Conservation (phyloP, 2,329 filamentous ascomycete genomes). For the Fusarium tricinctum region DNA sequence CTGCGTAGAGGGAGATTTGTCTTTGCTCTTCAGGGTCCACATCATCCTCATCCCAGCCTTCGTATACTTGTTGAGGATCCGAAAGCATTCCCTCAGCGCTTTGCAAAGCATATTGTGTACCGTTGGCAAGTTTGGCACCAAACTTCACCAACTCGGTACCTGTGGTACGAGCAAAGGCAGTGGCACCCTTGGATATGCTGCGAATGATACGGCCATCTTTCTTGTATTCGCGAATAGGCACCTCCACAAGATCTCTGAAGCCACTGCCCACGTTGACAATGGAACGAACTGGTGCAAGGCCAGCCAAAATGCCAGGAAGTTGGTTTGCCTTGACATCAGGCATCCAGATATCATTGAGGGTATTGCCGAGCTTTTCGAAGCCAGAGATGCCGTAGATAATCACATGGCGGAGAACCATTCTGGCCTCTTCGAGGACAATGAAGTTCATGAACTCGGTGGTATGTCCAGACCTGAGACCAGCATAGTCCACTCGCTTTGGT, state of each 20-base stretch:
- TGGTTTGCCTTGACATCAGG: slow-evolving; percentile 92
- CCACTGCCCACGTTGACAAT: slow-evolving; percentile 92
- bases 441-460: slow-evolving; percentile 99
- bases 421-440: slow-evolving; percentile 87
- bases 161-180: slow-evolving; percentile 92
- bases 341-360: slow-evolving; percentile 96
- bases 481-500: slow-evolving; percentile 97
- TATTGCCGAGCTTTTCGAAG: slow-evolving; percentile 90
- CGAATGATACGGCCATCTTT: slow-evolving; percentile 94
- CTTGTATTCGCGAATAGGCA: slow-evolving; percentile 91
- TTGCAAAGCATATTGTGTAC: slow-evolving; percentile 92
- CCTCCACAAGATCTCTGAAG: slow-evolving; percentile 85
- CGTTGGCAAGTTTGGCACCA: slow-evolving; percentile 93
- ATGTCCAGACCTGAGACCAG: slow-evolving; percentile 88
- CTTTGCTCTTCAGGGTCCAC: slow-evolving; percentile 78
- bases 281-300: slow-evolving; percentile 89
- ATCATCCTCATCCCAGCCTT: slow-evolving; percentile 71
- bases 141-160: slow-evolving; percentile 94
- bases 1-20: slow-evolving; percentile 90
- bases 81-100: slow-evolving; percentile 85
- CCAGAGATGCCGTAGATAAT: slow-evolving; percentile 94
- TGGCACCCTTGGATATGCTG: slow-evolving; percentile 90
- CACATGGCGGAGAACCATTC: slow-evolving; percentile 86
- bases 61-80: slow-evolving; percentile 55
- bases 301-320: slow-evolving; percentile 88